Conservation (phyloP, 2,329 filamentous ascomycete genomes). For the Leptoxyphium fumago region DNA sequence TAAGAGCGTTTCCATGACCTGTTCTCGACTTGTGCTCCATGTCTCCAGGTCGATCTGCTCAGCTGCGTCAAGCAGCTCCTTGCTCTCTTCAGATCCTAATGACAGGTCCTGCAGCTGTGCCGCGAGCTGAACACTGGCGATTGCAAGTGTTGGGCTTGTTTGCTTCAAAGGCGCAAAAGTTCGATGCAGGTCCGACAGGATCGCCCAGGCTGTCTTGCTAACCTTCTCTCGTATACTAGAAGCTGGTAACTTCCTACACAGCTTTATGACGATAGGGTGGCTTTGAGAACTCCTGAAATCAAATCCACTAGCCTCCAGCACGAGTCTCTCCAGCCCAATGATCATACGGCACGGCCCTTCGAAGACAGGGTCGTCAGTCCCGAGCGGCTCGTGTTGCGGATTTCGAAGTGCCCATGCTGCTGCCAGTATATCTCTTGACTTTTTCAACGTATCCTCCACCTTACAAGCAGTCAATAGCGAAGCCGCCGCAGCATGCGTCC, state of each 20-base stretch:
- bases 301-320: constrained; percentile 84
- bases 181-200: constrained; percentile 80
- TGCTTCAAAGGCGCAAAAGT: constrained; percentile 90
- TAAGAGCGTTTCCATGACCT: constrained; percentile 61
- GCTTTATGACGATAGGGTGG: constrained; percentile 70
- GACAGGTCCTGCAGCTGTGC: constrained; percentile 39
- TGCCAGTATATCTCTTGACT: constrained; percentile 82
- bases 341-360: constrained; percentile 66
- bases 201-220: constrained; percentile 57
- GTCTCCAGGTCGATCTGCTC: constrained; percentile 31
- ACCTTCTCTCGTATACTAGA: constrained; percentile 41
- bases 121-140: constrained; percentile 69
- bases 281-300: constrained; percentile 85
- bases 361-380: constrained; percentile 73
- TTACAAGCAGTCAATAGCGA: constrained; percentile 90
- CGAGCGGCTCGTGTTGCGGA: constrained; percentile 49
- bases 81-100: constrained; percentile 6
- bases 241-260: constrained; percentile 33
- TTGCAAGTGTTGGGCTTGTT: constrained; percentile 68
- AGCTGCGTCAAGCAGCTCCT: constrained; percentile 10
- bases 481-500: constrained; percentile 72
- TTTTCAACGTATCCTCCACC: constrained; percentile 95
- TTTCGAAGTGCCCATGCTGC: constrained; percentile 77
- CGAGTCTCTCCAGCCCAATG: constrained; percentile 78
- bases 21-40: constrained; percentile 29